Conservation (phyloP, 108 stramenopile genomes). For the Pseudonitzschia multiseries region DNA sequence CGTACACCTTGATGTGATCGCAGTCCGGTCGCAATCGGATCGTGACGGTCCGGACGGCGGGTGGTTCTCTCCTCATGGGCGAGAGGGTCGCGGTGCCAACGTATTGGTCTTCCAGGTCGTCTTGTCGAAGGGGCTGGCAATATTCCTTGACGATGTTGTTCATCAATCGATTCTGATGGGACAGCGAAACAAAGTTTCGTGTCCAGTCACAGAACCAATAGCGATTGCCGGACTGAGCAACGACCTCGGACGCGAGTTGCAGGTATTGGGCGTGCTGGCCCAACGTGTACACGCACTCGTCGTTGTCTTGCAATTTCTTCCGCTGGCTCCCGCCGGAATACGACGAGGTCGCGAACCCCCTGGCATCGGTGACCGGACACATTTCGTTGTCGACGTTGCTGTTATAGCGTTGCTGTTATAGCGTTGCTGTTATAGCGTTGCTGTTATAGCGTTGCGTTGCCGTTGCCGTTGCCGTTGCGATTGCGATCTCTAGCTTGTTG, state of each 20-base stretch:
- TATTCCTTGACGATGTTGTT: constrained; percentile 34
- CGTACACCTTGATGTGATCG: constrained; percentile 22
- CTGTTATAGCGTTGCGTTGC: too few species aligned
- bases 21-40: constrained; percentile 34
- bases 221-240: constrained; percentile 9
- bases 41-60: constrained; percentile 26
- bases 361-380: not conserved
- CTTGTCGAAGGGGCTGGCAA: constrained; percentile 26
- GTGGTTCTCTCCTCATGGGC: constrained; percentile 21
- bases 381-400: too few species aligned
- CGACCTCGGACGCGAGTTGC: constrained; percentile 15
- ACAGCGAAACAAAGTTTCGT: constrained; percentile 12
- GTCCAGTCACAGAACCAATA: constrained; percentile 42
- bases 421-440: too few species aligned
- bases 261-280: constrained; percentile 14
- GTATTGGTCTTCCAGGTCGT: constrained; percentile 22
- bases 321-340: not conserved
- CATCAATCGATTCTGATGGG: constrained; percentile 5
- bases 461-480: too few species aligned
- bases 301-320: not conserved
- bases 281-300: constrained; percentile 1
- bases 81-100: constrained; percentile 22
- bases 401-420: too few species aligned
- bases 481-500: too few species aligned
- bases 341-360: not conserved